These are phyloP conservation scores for Quercus parvula DNA, from an alignment of 306 rosid genomes.

Conservation along the genomic window DNA sequence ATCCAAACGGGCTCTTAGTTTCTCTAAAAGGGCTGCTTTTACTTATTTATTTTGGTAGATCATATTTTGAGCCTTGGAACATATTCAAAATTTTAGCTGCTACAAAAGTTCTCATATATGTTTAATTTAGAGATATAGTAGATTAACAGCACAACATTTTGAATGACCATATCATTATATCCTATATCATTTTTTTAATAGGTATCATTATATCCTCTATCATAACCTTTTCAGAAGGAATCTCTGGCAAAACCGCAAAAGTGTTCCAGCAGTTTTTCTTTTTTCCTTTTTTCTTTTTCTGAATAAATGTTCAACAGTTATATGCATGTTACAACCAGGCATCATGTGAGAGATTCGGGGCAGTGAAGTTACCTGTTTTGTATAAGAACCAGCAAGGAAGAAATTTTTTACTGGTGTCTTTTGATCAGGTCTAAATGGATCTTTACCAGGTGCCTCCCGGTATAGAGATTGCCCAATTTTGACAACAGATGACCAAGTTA, in stretches of 20 bases:
- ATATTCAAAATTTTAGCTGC: not conserved
- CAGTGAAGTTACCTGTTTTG: slow-evolving; percentile 62
- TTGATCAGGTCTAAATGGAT: slow-evolving; percentile 94
- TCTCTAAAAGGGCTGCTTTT: slow-evolving; percentile 2
- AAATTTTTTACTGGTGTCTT: slow-evolving; percentile 88
- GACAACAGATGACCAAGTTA: slow-evolving; percentile 96
- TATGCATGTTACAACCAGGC: slow-evolving; percentile 12
- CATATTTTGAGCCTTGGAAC: slow-evolving; percentile 7
- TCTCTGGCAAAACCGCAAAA: not conserved
- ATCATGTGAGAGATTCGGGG: slow-evolving; percentile 4
- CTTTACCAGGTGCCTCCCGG: slow-evolving; percentile 96
- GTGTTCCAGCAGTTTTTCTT: too few species aligned
- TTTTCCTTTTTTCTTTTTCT: too few species aligned
- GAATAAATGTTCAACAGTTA: not conserved
- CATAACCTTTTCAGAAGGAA: not conserved
- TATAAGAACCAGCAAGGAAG: slow-evolving; percentile 95
- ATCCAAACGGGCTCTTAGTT: not conserved
- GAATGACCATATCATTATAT: not conserved
- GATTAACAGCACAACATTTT: not conserved
- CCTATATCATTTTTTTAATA: too few species aligned
- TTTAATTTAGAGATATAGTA: too few species aligned
- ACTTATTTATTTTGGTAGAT: slow-evolving; percentile 4
- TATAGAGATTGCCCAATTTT: slow-evolving; percentile 95
- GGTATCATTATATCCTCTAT: not conserved
- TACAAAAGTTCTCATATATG: not conserved